Base-by-base conservation (phyloP, 148 eudicot genomes). In the Bassia scoparia region DNA sequence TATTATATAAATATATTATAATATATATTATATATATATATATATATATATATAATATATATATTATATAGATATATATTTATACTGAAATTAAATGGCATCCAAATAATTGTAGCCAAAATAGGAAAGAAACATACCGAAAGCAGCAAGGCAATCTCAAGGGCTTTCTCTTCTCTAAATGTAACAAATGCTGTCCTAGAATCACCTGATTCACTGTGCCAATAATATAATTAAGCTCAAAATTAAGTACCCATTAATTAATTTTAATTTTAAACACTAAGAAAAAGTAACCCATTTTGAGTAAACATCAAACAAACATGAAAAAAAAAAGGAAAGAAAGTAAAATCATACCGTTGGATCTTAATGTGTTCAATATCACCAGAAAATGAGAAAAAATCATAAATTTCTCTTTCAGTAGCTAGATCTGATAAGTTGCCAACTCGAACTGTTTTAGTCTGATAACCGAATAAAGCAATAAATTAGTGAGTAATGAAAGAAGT, bases 381-480 rank as follows among this genome's bases (percentile, higher is more conserved):
- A 62, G 97, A 86, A 75, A 91, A 91, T 0, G 98, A 94, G 85
- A 94, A 94, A 70, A 94, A 94, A 73, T 94, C 98, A 44, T 86
- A 85, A 74, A 94, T 85, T 84, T 91, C 97, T 67, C 97, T 88
- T 50, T 89, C 89, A 27, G 82, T 89, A 11, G 96, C 98, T 80
- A 91, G 96, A 94, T 94, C 98, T 88, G 98, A 94, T 18, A 94
- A 76, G 76, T 86, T 87, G 70, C 83, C 72, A 21, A 94, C 98
- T 74, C 83, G 83, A 61, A 94, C 88, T 49, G 98, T 91, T 86
- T 83, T 87, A 18, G 81, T 85, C 96, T 89, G 84, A 27, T 49
- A 41, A 68, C 20, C 78, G 41, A 54, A 55, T 1, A 6, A 41
- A 20, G n/a, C 10, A 55, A 68, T n/a, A 63, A 55, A 44, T 48